Conservation (phyloP, 805 yeast genomes). For the Millerozyma miso region DNA sequence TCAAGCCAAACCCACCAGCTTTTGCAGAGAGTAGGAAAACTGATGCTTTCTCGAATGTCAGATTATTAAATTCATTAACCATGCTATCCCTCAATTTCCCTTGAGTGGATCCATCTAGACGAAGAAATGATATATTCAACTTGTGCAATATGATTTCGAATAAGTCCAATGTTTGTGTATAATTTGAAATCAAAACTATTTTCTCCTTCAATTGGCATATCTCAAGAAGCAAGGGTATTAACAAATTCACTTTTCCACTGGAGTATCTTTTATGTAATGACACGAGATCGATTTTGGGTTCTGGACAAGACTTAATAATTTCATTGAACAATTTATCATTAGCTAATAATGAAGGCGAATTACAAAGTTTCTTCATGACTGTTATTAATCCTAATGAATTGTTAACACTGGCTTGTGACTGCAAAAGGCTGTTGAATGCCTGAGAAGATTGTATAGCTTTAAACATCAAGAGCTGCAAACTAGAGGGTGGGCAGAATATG, state of each 20-base stretch:
- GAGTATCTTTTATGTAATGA: constrained; percentile 7
- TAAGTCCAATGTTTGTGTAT: constrained; percentile 80
- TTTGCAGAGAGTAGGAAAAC: constrained; percentile 81
- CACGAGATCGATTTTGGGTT: constrained; percentile 23
- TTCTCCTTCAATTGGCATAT: constrained; percentile 55
- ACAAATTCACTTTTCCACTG: constrained; percentile 64
- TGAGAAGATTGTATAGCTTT: constrained; percentile 41
- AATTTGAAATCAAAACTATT: constrained; percentile 81
- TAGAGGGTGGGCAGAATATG: constrained; percentile 73
- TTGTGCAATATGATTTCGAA: constrained; percentile 54
- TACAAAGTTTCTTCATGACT: constrained; percentile 74
- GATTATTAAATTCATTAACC: constrained; percentile 64
- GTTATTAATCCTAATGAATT: constrained; percentile 68
- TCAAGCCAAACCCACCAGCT: constrained; percentile 92
- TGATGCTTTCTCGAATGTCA: constrained; percentile 28
- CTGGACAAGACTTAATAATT: constrained; percentile 6
- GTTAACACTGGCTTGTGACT: constrained; percentile 19
- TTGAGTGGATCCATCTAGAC: constrained; percentile 86
- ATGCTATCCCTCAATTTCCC: constrained; percentile 57
- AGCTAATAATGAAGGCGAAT: constrained; percentile 63
- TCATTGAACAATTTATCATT: constrained; percentile 43
- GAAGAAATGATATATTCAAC: constrained; percentile 45
- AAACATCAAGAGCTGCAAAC: constrained; percentile 54
- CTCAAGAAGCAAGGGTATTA: constrained; percentile 53
- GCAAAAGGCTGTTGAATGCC: constrained; percentile 27